Percentiles rank a stretch among this genome's conserved stretches.
These are phyloP conservation scores for Aspergillus floridensis DNA, from an alignment of 2,329 filamentous ascomycete genomes.

Conservation along the genomic window DNA sequence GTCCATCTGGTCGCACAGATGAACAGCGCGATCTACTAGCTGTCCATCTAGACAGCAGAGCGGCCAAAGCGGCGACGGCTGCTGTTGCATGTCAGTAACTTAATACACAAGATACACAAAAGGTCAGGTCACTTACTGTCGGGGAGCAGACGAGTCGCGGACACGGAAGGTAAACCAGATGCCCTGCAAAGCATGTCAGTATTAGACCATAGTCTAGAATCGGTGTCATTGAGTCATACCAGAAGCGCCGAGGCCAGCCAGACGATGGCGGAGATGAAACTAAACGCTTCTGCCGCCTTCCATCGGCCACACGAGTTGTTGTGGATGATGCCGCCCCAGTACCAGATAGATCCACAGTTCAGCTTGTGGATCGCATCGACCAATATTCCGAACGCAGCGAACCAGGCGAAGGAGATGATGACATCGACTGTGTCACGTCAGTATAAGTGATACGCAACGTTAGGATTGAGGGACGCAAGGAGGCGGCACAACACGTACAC, in stretches of 20 bases:
- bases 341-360: slow-evolving; percentile 57
- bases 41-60: slow-evolving; percentile 9
- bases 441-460: neutral
- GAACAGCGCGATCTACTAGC: too few species aligned
- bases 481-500: slow-evolving; percentile 25
- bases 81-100: neutral
- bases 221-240: slow-evolving; percentile 30
- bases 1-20: too few species aligned
- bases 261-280: slow-evolving; percentile 67
- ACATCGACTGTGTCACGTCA: slow-evolving; percentile 55
- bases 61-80: slow-evolving; percentile 11
- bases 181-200: slow-evolving; percentile 24
- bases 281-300: slow-evolving; percentile 70
- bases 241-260: slow-evolving; percentile 66
- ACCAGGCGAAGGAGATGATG: slow-evolving; percentile 67
- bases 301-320: slow-evolving; percentile 62
- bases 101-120: neutral
- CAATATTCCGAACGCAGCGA: slow-evolving; percentile 65
- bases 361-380: slow-evolving; percentile 55
- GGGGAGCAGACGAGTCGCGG: slow-evolving; percentile 15
- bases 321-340: slow-evolving; percentile 56
- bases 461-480: neutral
- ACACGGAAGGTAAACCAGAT: slow-evolving; percentile 39
- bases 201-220: neutral
- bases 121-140: slow-evolving; percentile 21